Base-by-base conservation (phyloP, 495 filamentous ascomycete species). In the Daldinia grandis region DNA sequence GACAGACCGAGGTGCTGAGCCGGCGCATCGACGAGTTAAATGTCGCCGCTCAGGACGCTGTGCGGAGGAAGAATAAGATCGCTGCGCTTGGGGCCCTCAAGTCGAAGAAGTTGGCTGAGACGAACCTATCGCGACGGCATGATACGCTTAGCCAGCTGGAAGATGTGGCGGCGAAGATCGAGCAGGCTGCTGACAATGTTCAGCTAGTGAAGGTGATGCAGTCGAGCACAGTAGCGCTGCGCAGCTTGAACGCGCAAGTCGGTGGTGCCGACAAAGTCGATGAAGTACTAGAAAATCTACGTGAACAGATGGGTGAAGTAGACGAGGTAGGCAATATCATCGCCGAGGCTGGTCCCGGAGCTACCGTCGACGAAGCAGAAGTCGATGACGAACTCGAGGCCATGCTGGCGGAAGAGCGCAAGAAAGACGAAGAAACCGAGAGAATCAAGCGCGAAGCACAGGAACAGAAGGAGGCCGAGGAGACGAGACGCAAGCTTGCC, bases 361-460 rank as follows among this genome's bases (percentile, higher is more conserved):
- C 79, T 10, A 83, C 83, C 15, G 84, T 94, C 58, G 94, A 97
- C 75, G 95, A 97, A 76, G 81, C 74, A 17, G 94, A 95, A 78
- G 88, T 98, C 58, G 94, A 97, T 62, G 93, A 94, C 44, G 95
- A 97, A 82, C 84, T 98, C 28, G 89, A 92, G 71, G 89, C 84
- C 9, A 74, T 99, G 81, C 88, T 96, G 79, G 83, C 76, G 38
- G 87, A 87, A 68, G 89, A 93, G 79, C 83, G 80, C 76, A 79
- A 83, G 76, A 86, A 83, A 66, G 79, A 77, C 55, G 86, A 90
- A 69, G 83, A 85, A 72, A 78, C 78, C 49, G 83, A 86, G 68
- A 55, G 80, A 78, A 61, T 76, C 74, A 73, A 84, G 83, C 68
- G 57, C 54, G 76, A 78, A 40, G 74, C 65, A 15, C 40, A 64